phyloP scores from a whole-genome alignment of 176 grass and related monocot genomes.

The Oryza glumipatula region DNA sequence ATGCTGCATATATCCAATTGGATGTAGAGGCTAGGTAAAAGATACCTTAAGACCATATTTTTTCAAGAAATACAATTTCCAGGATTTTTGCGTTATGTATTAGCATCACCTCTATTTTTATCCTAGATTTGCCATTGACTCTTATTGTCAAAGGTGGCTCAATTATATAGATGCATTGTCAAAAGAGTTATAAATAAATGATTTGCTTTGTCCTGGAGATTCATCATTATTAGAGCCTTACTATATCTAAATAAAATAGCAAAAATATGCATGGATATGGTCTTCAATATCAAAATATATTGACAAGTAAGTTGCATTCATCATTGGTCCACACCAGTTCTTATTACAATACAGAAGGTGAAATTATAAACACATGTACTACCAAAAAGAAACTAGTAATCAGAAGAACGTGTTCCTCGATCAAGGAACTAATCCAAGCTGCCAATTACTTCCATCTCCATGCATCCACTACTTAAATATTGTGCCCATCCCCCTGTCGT shows the following conservation, averaged over 20 bases:
- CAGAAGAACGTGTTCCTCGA: not conserved
- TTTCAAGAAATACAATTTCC: too few species aligned
- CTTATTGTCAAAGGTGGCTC: too few species aligned
- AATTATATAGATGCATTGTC: too few species aligned
- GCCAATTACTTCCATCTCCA: not conserved
- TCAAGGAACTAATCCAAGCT: not conserved
- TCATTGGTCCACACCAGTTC: not conserved
- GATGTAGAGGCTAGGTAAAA: too few species aligned
- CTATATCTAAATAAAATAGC: not conserved
- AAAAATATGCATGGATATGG: not conserved
- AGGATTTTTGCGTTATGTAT: too few species aligned
- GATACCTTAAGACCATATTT: too few species aligned
- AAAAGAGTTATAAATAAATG: too few species aligned
- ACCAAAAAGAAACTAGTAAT: not conserved
- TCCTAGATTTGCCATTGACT: too few species aligned
- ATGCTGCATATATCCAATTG: too few species aligned
- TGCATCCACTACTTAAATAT: not conserved
- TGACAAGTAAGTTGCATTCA: not conserved
- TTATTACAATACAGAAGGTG: not conserved
- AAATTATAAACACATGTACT: not conserved
- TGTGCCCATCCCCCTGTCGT: too few species aligned
- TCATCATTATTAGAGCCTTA: not conserved
- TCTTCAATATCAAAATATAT: not conserved
- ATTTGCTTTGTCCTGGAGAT: too few species aligned
- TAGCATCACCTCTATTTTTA: too few species aligned